phyloP scores from a whole-genome alignment of 768 basidiomycete species.

The Agrocybe praecox region DNA sequence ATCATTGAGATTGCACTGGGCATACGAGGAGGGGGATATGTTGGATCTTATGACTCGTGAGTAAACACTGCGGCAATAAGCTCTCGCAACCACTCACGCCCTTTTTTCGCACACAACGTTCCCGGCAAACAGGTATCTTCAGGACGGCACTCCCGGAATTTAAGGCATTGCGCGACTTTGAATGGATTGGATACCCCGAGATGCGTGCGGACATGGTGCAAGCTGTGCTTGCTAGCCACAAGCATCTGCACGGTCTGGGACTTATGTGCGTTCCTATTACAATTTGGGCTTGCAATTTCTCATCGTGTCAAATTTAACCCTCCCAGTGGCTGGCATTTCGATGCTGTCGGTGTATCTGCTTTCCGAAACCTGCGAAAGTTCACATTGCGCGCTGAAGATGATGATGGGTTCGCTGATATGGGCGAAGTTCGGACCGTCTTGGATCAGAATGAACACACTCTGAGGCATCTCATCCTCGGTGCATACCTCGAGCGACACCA shows the following conservation, averaged over 20 bases:
- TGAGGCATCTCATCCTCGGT: constrained; percentile 66
- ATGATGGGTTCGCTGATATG: constrained; percentile 73
- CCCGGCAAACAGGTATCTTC: constrained; percentile 50
- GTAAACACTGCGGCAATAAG: constrained; percentile 14
- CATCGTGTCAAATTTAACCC: background rate
- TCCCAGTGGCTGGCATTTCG: constrained; percentile 70
- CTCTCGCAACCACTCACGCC: background rate
- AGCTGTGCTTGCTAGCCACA: constrained; percentile 53
- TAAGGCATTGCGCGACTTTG: constrained; percentile 60
- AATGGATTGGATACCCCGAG: constrained; percentile 81
- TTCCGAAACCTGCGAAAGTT: constrained; percentile 65
- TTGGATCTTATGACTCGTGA: constrained; percentile 59
- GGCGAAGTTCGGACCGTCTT: constrained; percentile 66
- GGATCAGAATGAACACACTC: constrained; percentile 57
- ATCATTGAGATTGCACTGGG: constrained; percentile 65
- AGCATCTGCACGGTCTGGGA: constrained; percentile 56
- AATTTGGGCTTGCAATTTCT: background rate
- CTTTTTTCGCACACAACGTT: background rate
- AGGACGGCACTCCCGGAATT: constrained; percentile 65
- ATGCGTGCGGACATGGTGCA: constrained; percentile 69
- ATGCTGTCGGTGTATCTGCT: constrained; percentile 67
- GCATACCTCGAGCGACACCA: constrained; percentile 67
- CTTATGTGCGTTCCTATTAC: constrained; percentile 45
- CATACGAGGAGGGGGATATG: constrained; percentile 70
- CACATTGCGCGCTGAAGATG: constrained; percentile 69